Percentiles rank a stretch among this genome's conserved stretches.
Evolutionary conservation across 306 rosid genomes (phyloP).

Genomic region (Geum urbanum): DNA sequence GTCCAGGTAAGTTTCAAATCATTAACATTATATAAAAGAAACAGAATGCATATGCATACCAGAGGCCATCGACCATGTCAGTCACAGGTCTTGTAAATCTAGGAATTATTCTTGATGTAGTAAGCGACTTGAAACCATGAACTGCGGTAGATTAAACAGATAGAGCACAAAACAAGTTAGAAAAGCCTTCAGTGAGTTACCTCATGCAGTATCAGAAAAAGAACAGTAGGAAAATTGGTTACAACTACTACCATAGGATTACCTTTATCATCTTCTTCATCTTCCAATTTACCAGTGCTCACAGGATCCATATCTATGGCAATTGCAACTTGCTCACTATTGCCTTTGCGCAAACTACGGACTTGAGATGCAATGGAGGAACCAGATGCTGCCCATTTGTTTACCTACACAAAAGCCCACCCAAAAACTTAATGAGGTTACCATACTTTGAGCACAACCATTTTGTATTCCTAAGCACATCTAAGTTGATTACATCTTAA

Average conservation of each 20-base stretch:
- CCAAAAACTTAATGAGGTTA: conserved; percentile 14
- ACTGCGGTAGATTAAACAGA: conserved; percentile 41
- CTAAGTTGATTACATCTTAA: neutral
- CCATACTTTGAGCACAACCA: neutral
- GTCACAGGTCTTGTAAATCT: conserved; percentile 81
- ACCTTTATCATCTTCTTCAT: conserved; percentile 98
- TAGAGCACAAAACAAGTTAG: too few relatives aligned
- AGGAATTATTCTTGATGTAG: conserved; percentile 81
- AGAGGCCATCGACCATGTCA: conserved; percentile 90
- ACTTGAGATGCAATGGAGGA: conserved; percentile 76
- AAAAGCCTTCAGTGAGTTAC: too few relatives aligned
- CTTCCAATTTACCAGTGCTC: conserved; percentile 61
- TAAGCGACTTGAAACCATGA: conserved; percentile 94
- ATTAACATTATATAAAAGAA: conserved; percentile 3
- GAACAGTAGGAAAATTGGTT: conserved; percentile 10
- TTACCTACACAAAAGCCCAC: conserved; percentile 42
- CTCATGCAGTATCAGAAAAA: conserved; percentile 1
- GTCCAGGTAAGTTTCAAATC: conserved; percentile 6
- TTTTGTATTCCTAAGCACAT: neutral
- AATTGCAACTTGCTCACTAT: conserved; percentile 80
- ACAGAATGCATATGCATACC: conserved; percentile 45
- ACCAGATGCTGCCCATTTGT: conserved; percentile 59
- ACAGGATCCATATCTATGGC: conserved; percentile 82
- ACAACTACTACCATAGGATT: conserved; percentile 21
- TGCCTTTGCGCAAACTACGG: conserved; percentile 94